Conservation (phyloP, 1,139 yeast genomes). For the Diutina catenulata region DNA sequence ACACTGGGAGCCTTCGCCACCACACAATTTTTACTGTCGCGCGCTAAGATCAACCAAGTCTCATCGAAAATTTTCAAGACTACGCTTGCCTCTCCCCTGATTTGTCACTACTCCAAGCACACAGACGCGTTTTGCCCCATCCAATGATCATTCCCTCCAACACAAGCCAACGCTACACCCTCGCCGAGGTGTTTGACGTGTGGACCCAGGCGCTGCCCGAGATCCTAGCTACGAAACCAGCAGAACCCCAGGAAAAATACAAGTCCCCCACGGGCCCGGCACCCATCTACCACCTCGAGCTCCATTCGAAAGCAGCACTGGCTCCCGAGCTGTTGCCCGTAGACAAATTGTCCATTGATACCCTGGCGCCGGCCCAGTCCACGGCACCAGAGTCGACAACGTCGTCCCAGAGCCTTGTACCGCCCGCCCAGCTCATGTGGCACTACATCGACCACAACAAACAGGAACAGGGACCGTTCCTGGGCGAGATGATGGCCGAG, state of each 20-base stretch:
- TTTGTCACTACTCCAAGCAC: too few relatives aligned
- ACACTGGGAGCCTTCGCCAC: too few relatives aligned
- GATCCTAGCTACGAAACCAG: neutral
- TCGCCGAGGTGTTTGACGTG: constrained; percentile 4
- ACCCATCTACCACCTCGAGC: neutral
- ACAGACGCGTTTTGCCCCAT: too few relatives aligned
- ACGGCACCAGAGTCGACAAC: neutral
- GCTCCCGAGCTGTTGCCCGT: neutral
- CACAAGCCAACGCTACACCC: constrained; percentile 2
- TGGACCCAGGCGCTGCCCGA: constrained; percentile 1
- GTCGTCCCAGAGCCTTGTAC: constrained; percentile 2
- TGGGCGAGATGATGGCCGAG: constrained; percentile 63
- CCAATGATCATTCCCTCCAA: constrained; percentile 3
- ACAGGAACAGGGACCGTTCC: constrained; percentile 71
- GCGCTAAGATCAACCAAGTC: too few relatives aligned
- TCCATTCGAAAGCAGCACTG: neutral
- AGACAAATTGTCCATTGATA: neutral
- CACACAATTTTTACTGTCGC: too few relatives aligned
- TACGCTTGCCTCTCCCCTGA: too few relatives aligned
- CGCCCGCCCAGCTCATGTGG: constrained; percentile 49
- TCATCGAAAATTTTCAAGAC: too few relatives aligned
- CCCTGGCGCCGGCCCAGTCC: neutral
- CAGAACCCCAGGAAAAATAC: constrained; percentile 2
- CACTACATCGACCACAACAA: constrained; percentile 61
- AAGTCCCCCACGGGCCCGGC: neutral